Evolutionary conservation across 2,329 filamentous ascomycete species (phyloP).

Genomic region (Aspergillus sp.): DNA sequence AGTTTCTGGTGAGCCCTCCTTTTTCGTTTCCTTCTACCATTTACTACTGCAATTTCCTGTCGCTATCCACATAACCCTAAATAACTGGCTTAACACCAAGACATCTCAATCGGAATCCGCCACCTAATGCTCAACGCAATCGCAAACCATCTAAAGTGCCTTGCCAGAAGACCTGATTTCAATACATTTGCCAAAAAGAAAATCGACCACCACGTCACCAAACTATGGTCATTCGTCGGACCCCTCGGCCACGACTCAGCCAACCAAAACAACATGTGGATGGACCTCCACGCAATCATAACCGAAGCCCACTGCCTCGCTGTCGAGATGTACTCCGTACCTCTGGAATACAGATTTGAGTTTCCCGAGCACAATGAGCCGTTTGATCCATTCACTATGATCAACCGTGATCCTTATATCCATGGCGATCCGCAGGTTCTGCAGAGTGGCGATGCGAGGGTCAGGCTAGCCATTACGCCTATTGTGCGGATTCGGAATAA

Average conservation of each 20-base stretch:
- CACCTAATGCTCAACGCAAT: slow-evolving; percentile 22
- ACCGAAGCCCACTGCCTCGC: slow-evolving; percentile 28
- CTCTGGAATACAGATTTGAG: slow-evolving; percentile 27
- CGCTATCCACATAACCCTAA: background rate
- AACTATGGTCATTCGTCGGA: slow-evolving; percentile 23
- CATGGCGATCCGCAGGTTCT: slow-evolving; percentile 14
- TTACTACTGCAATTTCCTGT: background rate
- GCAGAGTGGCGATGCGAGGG: slow-evolving; percentile 12
- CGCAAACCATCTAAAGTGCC: slow-evolving; percentile 19
- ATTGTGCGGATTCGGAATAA: slow-evolving; percentile 22
- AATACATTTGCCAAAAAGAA: slow-evolving; percentile 22
- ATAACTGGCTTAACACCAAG: slow-evolving; percentile 12
- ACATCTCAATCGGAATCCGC: slow-evolving; percentile 19
- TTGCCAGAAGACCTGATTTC: slow-evolving; percentile 24
- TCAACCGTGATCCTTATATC: slow-evolving; percentile 22
- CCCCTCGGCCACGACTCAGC: slow-evolving; percentile 22
- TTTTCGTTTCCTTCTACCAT: too few relatives aligned
- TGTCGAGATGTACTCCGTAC: slow-evolving; percentile 26
- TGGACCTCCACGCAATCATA: slow-evolving; percentile 24
- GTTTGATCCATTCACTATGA: slow-evolving; percentile 28
- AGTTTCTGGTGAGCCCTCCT: slow-evolving; percentile 18
- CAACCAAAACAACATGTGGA: slow-evolving; percentile 17
- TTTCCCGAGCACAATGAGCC: slow-evolving; percentile 24
- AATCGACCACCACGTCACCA: slow-evolving; percentile 16
- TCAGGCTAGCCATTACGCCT: slow-evolving; percentile 25